A percentile compares a stretch with the other conserved stretches of the same genome.
These are phyloP conservation scores for Diospyros kaki DNA, from an alignment of 148 eudicot genomes.

Conservation along the genomic window DNA sequence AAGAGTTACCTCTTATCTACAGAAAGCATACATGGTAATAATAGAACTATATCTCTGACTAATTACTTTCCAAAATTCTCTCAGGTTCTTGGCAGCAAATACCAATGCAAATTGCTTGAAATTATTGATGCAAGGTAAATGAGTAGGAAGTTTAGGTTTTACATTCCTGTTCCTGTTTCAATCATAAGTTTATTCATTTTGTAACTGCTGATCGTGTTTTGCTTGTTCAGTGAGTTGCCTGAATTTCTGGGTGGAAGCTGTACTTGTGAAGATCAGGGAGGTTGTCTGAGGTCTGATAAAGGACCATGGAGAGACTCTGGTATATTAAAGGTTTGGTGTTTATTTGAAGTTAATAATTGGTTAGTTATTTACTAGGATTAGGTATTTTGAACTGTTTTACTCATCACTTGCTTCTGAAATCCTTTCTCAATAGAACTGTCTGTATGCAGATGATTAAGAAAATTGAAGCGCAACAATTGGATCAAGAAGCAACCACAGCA, in stretches of 20 bases:
- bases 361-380: neutral
- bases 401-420: neutral
- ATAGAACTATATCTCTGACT: neutral
- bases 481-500: slow-evolving; percentile 26
- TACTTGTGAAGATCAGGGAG: slow-evolving; percentile 65
- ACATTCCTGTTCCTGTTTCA: neutral
- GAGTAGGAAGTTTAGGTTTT: neutral
- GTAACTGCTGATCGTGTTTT: slow-evolving; percentile 9
- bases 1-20: neutral
- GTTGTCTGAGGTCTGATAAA: slow-evolving; percentile 75
- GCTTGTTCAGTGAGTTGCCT: slow-evolving; percentile 65
- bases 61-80: slow-evolving; percentile 7
- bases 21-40: neutral
- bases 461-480: slow-evolving; percentile 29
- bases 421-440: neutral
- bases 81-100: slow-evolving; percentile 80
- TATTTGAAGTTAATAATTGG: neutral
- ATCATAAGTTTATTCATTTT: neutral
- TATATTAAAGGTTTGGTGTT: slow-evolving; percentile 45
- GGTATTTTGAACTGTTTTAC: neutral
- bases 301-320: slow-evolving; percentile 88
- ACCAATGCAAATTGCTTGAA: slow-evolving; percentile 76
- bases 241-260: slow-evolving; percentile 81
- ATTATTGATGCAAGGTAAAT: slow-evolving; percentile 63
- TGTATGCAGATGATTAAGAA: slow-evolving; percentile 34